phyloP scores from a whole-genome alignment of 805 yeast species.

The Maudiozyma barnettii region DNA sequence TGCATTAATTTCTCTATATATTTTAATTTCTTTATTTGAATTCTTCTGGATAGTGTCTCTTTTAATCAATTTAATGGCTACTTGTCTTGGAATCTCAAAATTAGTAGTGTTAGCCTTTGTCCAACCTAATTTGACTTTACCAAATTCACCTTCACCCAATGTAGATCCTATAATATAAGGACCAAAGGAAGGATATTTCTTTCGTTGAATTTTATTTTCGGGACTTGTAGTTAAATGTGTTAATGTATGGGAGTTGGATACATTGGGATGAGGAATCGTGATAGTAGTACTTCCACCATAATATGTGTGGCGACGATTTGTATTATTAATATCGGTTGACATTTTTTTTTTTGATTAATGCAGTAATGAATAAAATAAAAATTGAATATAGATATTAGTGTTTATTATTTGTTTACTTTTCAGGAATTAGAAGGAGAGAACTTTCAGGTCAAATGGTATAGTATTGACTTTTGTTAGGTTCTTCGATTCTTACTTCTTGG shows the following conservation, averaged over 20 bases:
- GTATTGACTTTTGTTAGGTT: no score
- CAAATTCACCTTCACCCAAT: slow-evolving; percentile 96
- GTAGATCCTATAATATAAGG: slow-evolving; percentile 85
- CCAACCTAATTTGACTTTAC: slow-evolving; percentile 98
- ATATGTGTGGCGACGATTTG: slow-evolving; percentile 23
- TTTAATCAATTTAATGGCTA: slow-evolving; percentile 86
- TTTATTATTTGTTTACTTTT: no score
- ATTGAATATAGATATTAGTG: background rate
- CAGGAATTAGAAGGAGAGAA: no score
- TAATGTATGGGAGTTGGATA: background rate
- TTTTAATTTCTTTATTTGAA: slow-evolving; percentile 75
- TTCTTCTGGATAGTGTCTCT: slow-evolving; percentile 82
- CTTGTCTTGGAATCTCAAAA: slow-evolving; percentile 51
- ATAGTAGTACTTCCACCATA: slow-evolving; percentile 20
- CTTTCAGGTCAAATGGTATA: no score
- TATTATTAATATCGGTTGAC: background rate
- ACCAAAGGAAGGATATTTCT: slow-evolving; percentile 69
- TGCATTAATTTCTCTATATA: slow-evolving; percentile 89
- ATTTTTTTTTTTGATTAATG: background rate
- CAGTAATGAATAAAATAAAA: background rate
- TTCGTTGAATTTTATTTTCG: background rate
- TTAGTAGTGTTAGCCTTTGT: slow-evolving; percentile 36
- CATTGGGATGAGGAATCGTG: background rate
- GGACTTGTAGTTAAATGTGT: background rate
- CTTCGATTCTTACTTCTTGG: no score